phyloP scores from a whole-genome alignment of 2,329 filamentous ascomycete genomes.

The Neoscytalidium dimidiatum region DNA sequence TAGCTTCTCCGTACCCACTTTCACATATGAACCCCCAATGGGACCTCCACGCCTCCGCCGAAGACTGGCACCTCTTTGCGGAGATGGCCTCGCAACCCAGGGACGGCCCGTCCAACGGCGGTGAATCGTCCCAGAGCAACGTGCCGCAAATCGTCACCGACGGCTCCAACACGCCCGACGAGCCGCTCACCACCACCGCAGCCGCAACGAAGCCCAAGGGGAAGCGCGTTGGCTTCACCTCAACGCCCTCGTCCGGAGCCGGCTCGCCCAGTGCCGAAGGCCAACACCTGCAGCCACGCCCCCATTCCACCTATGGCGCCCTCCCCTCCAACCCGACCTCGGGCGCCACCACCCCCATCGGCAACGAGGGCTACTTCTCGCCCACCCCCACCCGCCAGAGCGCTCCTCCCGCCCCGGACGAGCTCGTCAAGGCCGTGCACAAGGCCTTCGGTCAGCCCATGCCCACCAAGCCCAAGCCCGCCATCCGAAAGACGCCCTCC shows the following conservation, averaged over 20 bases:
- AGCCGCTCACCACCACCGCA: not conserved
- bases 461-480: conserved; percentile 38
- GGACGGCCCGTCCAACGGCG: conserved; percentile 12
- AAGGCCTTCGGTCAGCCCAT: conserved; percentile 35
- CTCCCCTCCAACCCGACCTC: conserved; percentile 15
- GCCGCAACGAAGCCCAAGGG: not conserved
- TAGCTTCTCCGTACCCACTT: conserved; percentile 19
- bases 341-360: conserved; percentile 10
- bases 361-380: conserved; percentile 12
- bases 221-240: conserved; percentile 20
- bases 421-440: conserved; percentile 38
- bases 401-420: conserved; percentile 24
- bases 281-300: conserved; percentile 1
- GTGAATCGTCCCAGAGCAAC: not conserved
- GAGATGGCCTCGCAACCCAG: conserved; percentile 16
- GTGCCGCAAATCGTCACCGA: conserved; percentile 14
- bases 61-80: conserved; percentile 19
- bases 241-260: conserved; percentile 5
- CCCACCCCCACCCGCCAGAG: conserved; percentile 10
- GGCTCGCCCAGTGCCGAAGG: not conserved
- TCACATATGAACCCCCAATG: conserved; percentile 21
- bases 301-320: not conserved
- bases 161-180: conserved; percentile 7
- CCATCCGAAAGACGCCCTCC: conserved; percentile 36
- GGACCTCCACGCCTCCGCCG: conserved; percentile 15